phyloP scores from a whole-genome alignment of 2,329 filamentous ascomycete species.

The Penicillium digitatum region DNA sequence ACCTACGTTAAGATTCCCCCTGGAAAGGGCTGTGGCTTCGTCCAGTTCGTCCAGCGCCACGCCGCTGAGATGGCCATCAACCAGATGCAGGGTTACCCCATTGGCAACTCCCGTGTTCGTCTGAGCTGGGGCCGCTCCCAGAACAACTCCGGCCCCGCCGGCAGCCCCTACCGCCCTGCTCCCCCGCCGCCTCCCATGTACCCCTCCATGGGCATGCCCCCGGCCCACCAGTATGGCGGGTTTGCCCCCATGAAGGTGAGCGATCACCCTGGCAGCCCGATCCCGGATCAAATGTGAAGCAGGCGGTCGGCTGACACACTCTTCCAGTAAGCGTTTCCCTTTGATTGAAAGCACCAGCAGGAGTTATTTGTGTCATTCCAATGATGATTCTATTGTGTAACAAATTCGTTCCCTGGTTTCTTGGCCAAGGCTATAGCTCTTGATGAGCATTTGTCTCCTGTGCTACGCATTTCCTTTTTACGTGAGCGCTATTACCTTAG shows the following conservation, averaged over 20 bases:
- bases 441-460: constrained; percentile 43
- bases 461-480: constrained; percentile 40
- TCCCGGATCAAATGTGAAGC: constrained; percentile 28
- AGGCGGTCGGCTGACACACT: constrained; percentile 29
- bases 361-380: constrained; percentile 43
- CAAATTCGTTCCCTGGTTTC: constrained; percentile 35
- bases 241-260: constrained; percentile 66
- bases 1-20: constrained; percentile 99
- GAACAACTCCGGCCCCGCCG: constrained; percentile 96
- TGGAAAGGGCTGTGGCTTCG: constrained; percentile 97
- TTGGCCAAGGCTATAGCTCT: constrained; percentile 40
- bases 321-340: constrained; percentile 36
- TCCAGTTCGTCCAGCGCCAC: constrained; percentile 98
- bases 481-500: constrained; percentile 41
- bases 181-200: constrained; percentile 70
- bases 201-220: constrained; percentile 65
- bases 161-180: constrained; percentile 93
- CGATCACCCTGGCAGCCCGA: constrained; percentile 31
- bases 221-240: constrained; percentile 58
- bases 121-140: constrained; percentile 96
- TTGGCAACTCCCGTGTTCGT: constrained; percentile 95
- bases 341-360: constrained; percentile 43
- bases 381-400: constrained; percentile 42
- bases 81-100: constrained; percentile 99
- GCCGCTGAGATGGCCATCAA: constrained; percentile 99